These are phyloP conservation scores for Dillenia turbinata DNA, from an alignment of 164 flowering plant species.

Conservation along the genomic window DNA sequence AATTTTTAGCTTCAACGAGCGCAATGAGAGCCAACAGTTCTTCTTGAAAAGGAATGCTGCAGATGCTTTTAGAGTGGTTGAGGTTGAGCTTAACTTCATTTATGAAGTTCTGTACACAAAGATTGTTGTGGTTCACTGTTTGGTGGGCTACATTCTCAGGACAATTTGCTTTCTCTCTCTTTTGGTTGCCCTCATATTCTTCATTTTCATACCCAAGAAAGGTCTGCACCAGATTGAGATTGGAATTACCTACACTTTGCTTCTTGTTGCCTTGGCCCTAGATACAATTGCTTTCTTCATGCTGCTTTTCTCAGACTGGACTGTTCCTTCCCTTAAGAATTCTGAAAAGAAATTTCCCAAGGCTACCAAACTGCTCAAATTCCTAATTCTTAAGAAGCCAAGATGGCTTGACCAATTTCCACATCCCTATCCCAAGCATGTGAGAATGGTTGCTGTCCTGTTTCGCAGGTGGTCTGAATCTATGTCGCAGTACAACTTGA, in stretches of 20 bases:
- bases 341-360: not conserved
- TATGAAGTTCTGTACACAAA: constrained; percentile 50
- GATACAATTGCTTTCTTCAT: constrained; percentile 28
- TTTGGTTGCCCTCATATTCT: constrained; percentile 14
- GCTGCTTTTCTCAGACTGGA: constrained; percentile 40
- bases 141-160: constrained; percentile 19
- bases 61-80: constrained; percentile 29
- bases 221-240: constrained; percentile 14
- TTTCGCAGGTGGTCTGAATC: constrained; percentile 28
- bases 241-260: constrained; percentile 33
- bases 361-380: not conserved
- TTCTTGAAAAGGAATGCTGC: constrained; percentile 11
- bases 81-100: constrained; percentile 41
- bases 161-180: constrained; percentile 12
- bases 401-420: not conserved
- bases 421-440: not conserved
- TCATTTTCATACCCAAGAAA: constrained; percentile 12
- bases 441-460: not conserved
- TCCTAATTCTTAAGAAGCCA: no score
- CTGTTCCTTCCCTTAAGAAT: constrained; percentile 8
- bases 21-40: constrained; percentile 25
- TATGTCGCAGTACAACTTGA: constrained; percentile 21
- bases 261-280: constrained; percentile 33
- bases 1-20: constrained; percentile 29
- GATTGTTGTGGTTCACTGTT: constrained; percentile 16